Evolutionary conservation across 2,329 filamentous ascomycete species (phyloP).

Genomic region (Neoscytalidium dimidiatum): DNA sequence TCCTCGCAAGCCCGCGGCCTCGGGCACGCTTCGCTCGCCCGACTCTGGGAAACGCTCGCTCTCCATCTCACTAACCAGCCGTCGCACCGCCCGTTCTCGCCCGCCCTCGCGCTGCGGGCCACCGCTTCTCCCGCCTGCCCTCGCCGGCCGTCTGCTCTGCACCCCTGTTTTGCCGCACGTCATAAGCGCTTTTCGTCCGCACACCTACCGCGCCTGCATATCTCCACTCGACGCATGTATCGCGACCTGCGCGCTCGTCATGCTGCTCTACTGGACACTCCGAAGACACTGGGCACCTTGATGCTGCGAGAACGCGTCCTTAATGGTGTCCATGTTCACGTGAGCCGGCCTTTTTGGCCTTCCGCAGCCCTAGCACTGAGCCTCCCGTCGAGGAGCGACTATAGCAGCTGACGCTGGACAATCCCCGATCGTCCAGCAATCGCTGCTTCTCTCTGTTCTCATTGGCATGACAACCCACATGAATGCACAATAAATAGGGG

Average conservation of each 20-base stretch:
- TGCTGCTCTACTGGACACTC: background rate
- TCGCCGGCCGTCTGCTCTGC: background rate
- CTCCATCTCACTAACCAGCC: background rate
- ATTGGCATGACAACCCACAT: background rate
- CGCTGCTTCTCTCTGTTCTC: background rate
- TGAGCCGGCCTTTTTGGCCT: background rate
- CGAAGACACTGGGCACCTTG: background rate
- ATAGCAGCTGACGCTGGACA: background rate
- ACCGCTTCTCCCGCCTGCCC: background rate
- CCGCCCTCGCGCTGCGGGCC: background rate
- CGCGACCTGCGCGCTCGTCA: background rate
- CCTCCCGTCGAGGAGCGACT: background rate
- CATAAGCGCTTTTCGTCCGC: conserved; percentile 3
- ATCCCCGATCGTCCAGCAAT: background rate
- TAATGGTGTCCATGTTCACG: background rate
- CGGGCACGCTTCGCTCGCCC: background rate
- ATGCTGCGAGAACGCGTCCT: background rate
- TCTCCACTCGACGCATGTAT: background rate
- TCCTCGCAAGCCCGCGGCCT: background rate
- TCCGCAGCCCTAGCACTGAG: background rate
- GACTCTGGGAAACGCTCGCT: background rate
- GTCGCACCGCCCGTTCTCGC: background rate
- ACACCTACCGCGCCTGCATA: background rate
- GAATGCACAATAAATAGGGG: background rate
- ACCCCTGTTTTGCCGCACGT: conserved; percentile 4